These are phyloP conservation scores for Trichosporon faecale DNA, from an alignment of 1,284 basidiomycete genomes.

Conservation along the genomic window DNA sequence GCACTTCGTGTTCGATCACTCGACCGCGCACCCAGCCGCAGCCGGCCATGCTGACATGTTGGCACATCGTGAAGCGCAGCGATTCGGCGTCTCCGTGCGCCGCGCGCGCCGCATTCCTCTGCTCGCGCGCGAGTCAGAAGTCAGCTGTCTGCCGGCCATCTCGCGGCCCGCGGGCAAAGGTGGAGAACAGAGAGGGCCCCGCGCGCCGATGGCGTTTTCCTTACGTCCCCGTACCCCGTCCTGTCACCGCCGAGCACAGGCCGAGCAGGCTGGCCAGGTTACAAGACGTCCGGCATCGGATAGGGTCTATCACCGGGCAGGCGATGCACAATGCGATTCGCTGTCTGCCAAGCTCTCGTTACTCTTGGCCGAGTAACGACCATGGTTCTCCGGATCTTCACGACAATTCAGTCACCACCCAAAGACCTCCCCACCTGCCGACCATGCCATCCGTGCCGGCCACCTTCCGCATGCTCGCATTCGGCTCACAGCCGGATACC, in stretches of 20 bases:
- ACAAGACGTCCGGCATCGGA: background rate
- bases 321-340: background rate
- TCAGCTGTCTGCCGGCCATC: background rate
- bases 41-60: background rate
- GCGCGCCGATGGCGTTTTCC: background rate
- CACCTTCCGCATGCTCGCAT: background rate
- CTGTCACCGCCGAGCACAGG: background rate
- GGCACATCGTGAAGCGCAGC: background rate
- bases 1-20: background rate
- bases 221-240: background rate
- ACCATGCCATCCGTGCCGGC: background rate
- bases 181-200: background rate
- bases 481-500: background rate
- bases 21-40: background rate
- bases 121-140: background rate
- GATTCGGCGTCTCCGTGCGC: background rate
- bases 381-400: background rate
- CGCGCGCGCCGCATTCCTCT: background rate
- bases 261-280: background rate
- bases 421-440: background rate
- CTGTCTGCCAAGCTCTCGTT: background rate
- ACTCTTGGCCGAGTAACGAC: background rate
- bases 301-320: background rate
- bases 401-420: background rate
- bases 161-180: background rate